Conservation (phyloP, 164 flowering plant species). For the Taxillus chinensis region DNA sequence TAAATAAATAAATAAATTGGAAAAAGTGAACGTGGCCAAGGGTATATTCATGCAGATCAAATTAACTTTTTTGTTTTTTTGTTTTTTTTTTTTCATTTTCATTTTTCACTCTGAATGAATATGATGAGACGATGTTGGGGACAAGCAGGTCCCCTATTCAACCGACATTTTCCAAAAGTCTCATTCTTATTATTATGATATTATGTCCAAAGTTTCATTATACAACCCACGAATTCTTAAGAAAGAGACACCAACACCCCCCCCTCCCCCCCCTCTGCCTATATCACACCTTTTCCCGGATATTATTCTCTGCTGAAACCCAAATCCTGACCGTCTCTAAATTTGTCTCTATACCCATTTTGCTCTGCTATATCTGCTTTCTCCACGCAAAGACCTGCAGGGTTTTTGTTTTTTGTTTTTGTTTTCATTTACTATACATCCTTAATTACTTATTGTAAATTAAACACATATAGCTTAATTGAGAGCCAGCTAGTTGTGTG, state of each 20-base stretch:
- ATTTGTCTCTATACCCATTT: no score
- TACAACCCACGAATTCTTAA: not conserved
- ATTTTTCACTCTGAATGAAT: slow-evolving; percentile 8
- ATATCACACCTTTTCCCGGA: not conserved
- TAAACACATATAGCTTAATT: no score
- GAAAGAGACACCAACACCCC: slow-evolving; percentile 1
- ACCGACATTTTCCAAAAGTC: slow-evolving; percentile 20
- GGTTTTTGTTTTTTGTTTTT: not conserved
- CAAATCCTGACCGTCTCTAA: slow-evolving; percentile 3
- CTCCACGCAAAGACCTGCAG: no score
- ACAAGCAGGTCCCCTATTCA: slow-evolving; percentile 21
- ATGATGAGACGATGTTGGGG: slow-evolving; percentile 16
- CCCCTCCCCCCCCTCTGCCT: slow-evolving; percentile 7
- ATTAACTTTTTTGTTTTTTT: no score
- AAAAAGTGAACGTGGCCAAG: no score
- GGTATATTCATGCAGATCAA: no score
- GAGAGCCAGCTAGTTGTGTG: no score
- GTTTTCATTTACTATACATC: not conserved
- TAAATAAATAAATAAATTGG: no score
- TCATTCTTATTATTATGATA: not conserved
- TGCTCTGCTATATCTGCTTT: no score
- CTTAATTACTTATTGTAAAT: no score
- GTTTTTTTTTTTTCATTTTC: no score
- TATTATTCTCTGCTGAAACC: not conserved
- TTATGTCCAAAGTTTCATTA: not conserved